A percentile compares a stretch with the other conserved stretches of the same genome.
Evolutionary conservation across 2,329 filamentous ascomycete species (phyloP).

Genomic region (Thermothelomyces thermophilus): DNA sequence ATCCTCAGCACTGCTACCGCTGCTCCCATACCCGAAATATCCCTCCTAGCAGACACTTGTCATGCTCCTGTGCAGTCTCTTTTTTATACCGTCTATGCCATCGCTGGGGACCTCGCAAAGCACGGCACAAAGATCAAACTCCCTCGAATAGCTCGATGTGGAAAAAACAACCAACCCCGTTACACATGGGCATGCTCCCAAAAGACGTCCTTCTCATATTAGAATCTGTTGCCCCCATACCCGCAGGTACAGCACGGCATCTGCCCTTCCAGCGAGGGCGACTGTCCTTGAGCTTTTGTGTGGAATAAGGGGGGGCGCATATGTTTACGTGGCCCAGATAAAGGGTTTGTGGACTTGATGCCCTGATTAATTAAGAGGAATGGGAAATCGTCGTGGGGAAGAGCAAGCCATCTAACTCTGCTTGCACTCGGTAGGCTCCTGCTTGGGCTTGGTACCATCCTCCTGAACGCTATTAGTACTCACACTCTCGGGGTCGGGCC

Average conservation of each 20-base stretch:
- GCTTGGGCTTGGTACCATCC: constrained; percentile 82
- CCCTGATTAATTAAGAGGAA: constrained; percentile 15
- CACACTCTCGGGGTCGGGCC: not conserved
- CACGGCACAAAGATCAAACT: constrained; percentile 12
- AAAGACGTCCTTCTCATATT: constrained; percentile 16
- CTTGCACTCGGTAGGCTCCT: constrained; percentile 93
- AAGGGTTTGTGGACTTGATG: constrained; percentile 7
- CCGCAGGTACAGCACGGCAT: constrained; percentile 12
- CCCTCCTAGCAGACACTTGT: constrained; percentile 17
- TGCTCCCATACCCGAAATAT: not conserved
- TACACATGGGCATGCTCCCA: constrained; percentile 17
- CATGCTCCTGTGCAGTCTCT: constrained; percentile 13
- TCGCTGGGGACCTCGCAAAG: constrained; percentile 6
- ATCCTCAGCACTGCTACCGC: not conserved
- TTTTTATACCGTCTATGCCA: constrained; percentile 21
- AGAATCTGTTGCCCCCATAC: constrained; percentile 13
- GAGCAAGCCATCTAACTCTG: constrained; percentile 59
- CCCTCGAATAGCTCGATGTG: constrained; percentile 13
- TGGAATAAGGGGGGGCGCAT: constrained; percentile 9
- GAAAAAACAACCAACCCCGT: constrained; percentile 20
- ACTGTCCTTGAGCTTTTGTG: constrained; percentile 11
- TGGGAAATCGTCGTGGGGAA: constrained; percentile 1
- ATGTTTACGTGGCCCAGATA: constrained; percentile 11
- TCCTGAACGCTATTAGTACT: constrained; percentile 48
- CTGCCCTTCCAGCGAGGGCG: constrained; percentile 5